phyloP scores from a whole-genome alignment of 257 asterid species.

The Rhazya stricta region DNA sequence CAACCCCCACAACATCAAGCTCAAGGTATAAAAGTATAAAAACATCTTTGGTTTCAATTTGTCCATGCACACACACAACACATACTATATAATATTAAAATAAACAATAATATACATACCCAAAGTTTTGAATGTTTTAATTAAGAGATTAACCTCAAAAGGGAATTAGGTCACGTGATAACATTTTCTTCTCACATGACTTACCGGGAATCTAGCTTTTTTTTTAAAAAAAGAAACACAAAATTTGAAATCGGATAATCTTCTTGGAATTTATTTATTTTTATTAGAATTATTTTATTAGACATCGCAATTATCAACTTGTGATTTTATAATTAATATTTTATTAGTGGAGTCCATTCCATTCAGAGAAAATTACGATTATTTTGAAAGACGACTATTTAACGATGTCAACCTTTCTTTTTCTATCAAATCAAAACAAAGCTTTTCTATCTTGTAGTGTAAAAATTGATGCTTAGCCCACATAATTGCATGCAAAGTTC shows the following conservation, averaged over 20 bases:
- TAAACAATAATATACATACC: not conserved
- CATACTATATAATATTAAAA: not conserved
- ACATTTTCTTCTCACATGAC: slow-evolving; percentile 40
- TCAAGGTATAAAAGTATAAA: slow-evolving; percentile 10
- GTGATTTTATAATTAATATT: not conserved
- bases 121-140: slow-evolving; percentile 1
- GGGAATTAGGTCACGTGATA: slow-evolving; percentile 33
- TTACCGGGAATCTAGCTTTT: slow-evolving; percentile 41
- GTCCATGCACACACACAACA: not conserved
- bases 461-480: slow-evolving; percentile 1
- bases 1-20: slow-evolving; percentile 19
- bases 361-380: not conserved
- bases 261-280: slow-evolving; percentile 19
- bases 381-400: not conserved
- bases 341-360: not conserved
- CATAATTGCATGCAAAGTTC: slow-evolving; percentile 15
- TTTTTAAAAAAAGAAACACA: no score
- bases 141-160: not conserved
- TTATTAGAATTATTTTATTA: not conserved
- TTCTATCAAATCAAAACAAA: slow-evolving; percentile 7
- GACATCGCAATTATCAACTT: not conserved
- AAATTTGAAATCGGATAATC: slow-evolving; percentile 9
- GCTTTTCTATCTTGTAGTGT: not conserved
- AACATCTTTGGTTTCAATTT: slow-evolving; percentile 3
- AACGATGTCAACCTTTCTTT: not conserved